Base-by-base conservation (phyloP, 306 rosid genomes). In the Arachis stenosperma region DNA sequence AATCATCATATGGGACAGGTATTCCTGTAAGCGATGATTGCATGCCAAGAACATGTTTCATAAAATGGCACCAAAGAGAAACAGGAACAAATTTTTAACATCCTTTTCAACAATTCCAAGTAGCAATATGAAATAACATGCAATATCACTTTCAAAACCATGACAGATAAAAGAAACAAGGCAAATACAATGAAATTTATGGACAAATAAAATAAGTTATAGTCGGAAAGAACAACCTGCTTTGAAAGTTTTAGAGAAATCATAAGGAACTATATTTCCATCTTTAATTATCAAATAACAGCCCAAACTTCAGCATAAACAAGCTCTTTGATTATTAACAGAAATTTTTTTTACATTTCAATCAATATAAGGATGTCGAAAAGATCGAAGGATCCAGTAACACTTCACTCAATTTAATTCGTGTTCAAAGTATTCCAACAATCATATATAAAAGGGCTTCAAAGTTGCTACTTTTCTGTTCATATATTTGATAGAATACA, bases 21-120 rank as follows among this genome's bases (percentile, higher is more conserved):
- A 65, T 70, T 70, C 57, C n/a, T 40, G 41, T 41, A 9, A 4
- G 54, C 8, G 36, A 13, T 64, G 71, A 75, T 48, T 5, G 15
- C 54, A 48, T 22, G 42, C 13, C 42, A 50, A 54, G 10, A 68
- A 61, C 50, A 40, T 54, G 46, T 74, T 79, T 40, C 15, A 62
- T 13, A 54, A 80, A 54, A 53, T 36, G 40, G 9, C 56, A 63
- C 15, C 14, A 48, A 48, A 6, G 46, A 66, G 65, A 80, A 74
- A 36, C 57, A 22, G 67, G 41, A 61, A 77, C 11, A 77, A 61
- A 76, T 62, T 15, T 48, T 42, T 42, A 30, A 17, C 54, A 55
- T 74, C 64, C 60, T 53, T 53, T 67, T 70, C 27, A 43, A 68
- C 57, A 30, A 65, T 47, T 67, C 37, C 33, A 68, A 51, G 61